phyloP scores from a whole-genome alignment of 1,284 basidiomycete species.

The Sporisorium exsertum region DNA sequence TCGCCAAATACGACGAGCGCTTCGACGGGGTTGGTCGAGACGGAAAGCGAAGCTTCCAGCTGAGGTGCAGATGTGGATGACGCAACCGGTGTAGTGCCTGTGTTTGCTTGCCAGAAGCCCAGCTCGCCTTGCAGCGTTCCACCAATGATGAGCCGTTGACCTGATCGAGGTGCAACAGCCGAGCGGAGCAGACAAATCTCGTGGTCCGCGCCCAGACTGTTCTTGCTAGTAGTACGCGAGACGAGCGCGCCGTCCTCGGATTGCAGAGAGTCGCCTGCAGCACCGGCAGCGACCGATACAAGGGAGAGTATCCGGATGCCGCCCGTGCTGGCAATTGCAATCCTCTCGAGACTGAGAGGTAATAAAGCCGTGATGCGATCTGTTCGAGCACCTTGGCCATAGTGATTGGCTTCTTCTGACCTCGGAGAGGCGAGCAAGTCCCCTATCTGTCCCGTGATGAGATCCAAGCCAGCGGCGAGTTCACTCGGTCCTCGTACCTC shows the following conservation, averaged over 20 bases:
- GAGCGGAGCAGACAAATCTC: conserved; percentile 42
- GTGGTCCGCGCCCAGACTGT: conserved; percentile 22
- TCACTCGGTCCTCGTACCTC: conserved; percentile 1
- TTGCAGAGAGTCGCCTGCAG: neutral
- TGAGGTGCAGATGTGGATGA: conserved; percentile 70
- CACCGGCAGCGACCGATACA: conserved; percentile 12
- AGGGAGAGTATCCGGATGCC: conserved; percentile 21
- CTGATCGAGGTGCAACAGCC: conserved; percentile 40
- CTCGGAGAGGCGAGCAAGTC: conserved; percentile 12
- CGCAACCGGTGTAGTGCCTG: neutral
- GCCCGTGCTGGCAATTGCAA: conserved; percentile 30
- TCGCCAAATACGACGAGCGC: conserved; percentile 75
- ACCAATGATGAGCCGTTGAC: conserved; percentile 46
- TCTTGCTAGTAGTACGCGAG: neutral
- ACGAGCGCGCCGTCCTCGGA: neutral
- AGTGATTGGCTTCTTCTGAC: neutral
- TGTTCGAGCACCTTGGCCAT: neutral
- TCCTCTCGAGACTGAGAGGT: conserved; percentile 45
- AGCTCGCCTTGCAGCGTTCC: conserved; percentile 57
- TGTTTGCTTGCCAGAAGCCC: conserved; percentile 67
- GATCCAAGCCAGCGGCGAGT: conserved; percentile 19
- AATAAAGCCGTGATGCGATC: conserved; percentile 28
- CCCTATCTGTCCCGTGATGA: conserved; percentile 13
- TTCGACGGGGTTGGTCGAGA: conserved; percentile 77
- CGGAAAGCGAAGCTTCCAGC: conserved; percentile 77